These are phyloP conservation scores for Cornus florida DNA, from an alignment of 148 eudicot genomes.

Conservation along the genomic window DNA sequence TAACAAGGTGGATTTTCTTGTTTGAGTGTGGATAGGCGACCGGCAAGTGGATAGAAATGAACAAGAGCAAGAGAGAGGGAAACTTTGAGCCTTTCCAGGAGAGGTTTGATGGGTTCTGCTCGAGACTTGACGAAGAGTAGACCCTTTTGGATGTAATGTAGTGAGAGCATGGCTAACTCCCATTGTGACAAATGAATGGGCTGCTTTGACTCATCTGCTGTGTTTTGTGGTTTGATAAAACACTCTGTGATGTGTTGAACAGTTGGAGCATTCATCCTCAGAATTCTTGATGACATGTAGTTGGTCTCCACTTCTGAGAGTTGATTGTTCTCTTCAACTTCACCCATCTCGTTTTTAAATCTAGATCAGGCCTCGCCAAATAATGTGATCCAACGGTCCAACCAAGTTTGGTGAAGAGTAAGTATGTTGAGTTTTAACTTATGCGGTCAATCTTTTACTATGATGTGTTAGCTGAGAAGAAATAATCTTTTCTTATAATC, in stretches of 20 bases:
- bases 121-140: conserved; percentile 33
- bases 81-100: conserved; percentile 32
- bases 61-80: conserved; percentile 24
- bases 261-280: conserved; percentile 3
- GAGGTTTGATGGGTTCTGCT: conserved; percentile 2
- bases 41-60: conserved; percentile 16
- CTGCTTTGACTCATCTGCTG: conserved; percentile 3
- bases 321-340: too few species aligned
- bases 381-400: too few species aligned
- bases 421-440: too few species aligned
- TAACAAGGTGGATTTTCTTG: conserved; percentile 22
- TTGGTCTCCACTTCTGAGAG: too few species aligned
- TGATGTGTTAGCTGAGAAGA: too few species aligned
- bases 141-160: conserved; percentile 46
- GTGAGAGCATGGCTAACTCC: conserved; percentile 34
- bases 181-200: conserved; percentile 20
- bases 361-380: too few species aligned
- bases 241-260: conserved; percentile 38
- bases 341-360: too few species aligned
- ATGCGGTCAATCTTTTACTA: too few species aligned
- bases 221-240: conserved; percentile 31
- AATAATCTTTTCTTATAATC: too few species aligned
- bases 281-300: neutral
- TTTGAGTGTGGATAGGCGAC: conserved; percentile 27
- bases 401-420: too few species aligned